Conservation (phyloP, 805 yeast species). For the Candida loeiensis region DNA sequence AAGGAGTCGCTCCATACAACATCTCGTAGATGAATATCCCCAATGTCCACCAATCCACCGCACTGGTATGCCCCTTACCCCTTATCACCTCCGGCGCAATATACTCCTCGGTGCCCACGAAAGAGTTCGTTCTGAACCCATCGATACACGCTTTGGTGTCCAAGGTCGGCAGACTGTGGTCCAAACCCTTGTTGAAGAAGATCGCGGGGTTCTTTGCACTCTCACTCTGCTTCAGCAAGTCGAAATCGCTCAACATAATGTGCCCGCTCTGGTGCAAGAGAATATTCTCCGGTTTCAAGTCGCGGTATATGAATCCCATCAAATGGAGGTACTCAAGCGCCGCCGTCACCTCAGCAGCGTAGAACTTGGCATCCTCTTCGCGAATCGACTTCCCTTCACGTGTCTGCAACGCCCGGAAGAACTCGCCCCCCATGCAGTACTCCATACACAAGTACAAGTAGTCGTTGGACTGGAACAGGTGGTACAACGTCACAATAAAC, state of each 20-base stretch:
- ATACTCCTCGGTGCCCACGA: constrained; percentile 98
- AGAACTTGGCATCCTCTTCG: constrained; percentile 87
- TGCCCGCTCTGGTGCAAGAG: constrained; percentile 95
- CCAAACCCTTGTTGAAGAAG: constrained; percentile 30
- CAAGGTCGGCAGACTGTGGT: constrained; percentile 48
- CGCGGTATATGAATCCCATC: constrained; percentile 97
- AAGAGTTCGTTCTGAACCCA: constrained; percentile 94
- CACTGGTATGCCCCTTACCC: constrained; percentile 96
- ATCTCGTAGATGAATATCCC: constrained; percentile 92
- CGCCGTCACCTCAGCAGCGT: constrained; percentile 95
- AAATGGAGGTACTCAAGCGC: constrained; percentile 93
- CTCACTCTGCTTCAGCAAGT: constrained; percentile 84
- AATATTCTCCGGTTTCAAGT: constrained; percentile 94
- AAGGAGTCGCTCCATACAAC: constrained; percentile 95
- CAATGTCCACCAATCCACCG: constrained; percentile 99
- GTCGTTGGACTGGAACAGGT: constrained; percentile 93
- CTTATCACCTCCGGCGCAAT: constrained; percentile 97
- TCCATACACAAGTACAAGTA: constrained; percentile 94
- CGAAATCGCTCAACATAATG: constrained; percentile 96
- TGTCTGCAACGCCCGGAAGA: constrained; percentile 92
- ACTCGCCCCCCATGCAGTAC: constrained; percentile 99
- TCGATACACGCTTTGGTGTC: constrained; percentile 95
- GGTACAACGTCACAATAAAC: constrained; percentile 92
- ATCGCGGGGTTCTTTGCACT: constrained; percentile 74
- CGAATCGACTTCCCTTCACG: constrained; percentile 78